Base-by-base conservation (phyloP, 768 basidiomycete species). In the Auriscalpium vulgare region DNA sequence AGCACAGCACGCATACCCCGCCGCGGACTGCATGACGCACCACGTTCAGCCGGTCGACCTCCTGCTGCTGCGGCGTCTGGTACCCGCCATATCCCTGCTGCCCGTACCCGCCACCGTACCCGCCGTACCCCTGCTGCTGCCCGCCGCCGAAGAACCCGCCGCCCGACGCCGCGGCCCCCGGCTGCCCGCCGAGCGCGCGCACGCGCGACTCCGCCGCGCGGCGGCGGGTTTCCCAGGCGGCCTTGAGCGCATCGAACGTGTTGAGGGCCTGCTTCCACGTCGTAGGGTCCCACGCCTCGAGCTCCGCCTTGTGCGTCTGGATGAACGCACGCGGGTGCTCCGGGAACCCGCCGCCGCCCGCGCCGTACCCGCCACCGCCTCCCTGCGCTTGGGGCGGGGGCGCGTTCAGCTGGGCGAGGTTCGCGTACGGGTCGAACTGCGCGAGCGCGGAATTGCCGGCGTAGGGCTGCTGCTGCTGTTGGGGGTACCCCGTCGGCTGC, bases 311-410 rank as follows among this genome's bases (percentile, higher is more conserved):
- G 67, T 89, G 79, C 3, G 69, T 68, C 47, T 81, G 82, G 54
- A 91, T 81, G 59, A 76, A 80, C 47, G 87, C 80, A 43, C 86
- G 80, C 0, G 89, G 89, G 61, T 91, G 89, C 23, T 71, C 74
- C 23, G 78, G 71, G 8, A 76, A 69, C 2, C 70, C 67, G 8
- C 61, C 62, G 1, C 55, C 46, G 23, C 55, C 50, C 5, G 58
- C 38, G 21, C 58, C 48, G 5, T 53, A 16, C 4, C 45, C 51
- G 19, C 58, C 45, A 14, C 36, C 49, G 17, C 49, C 34, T 5
- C 38, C 21, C 21, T 49, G 8, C 11, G 36, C 34, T 29, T 29
- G 29, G 17, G 40, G 10, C 44, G 51, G 21, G 17, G 47, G 37
- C 14, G 51, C 49, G 46, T 40, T 11, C 8, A 55, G 17, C 44